Base-by-base conservation (phyloP, 805 yeast species). In the Soucietia sequanensis region DNA sequence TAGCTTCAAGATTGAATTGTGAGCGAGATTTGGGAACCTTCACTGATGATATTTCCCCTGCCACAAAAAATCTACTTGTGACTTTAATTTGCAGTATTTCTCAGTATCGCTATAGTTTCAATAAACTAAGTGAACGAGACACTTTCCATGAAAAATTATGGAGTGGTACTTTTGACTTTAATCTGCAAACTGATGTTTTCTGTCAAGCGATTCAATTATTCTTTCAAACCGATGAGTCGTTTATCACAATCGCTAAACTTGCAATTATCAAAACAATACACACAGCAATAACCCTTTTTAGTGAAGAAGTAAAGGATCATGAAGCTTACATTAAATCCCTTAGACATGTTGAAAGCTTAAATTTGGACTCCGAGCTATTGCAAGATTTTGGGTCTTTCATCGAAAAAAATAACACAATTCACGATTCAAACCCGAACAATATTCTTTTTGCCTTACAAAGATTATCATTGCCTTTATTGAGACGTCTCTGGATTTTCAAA, bases 1-100 rank as follows among this genome's bases (percentile, higher is more conserved):
- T 81, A 15, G 47, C 81, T 0, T 66, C 80, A 1, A 68, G 90
- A 50, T 50, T 71, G n/a, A 70, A 72, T 12, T 70, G 66, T 2
- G 37, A 31, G 6, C 40, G 41, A 10, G 48, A 58, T 11, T 52
- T 51, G 23, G 32, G 44, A 5, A 36, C 40, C 7, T 63, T 64
- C 32, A 35, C 64, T 8, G 42, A 44, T 8, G 43, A 45, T 6
- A 46, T 64, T 6, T 54, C 68, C 2, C 50, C 49, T 0, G 38
- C 67, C 1, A 33, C 61, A 4, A 53, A 58, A 24, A 50, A 59
- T 2, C 47, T 72, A 10, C 24, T 75, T 3, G 60, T 64, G 20
- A 63, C 77, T 0, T 47, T 75, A 47, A 7, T 21, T 21, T 7
- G 7, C 23, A 21, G 23, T 10, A 21, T 21, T 21, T 21, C 23